phyloP scores from a whole-genome alignment of 768 basidiomycete genomes.

The Suillus variegatus region DNA sequence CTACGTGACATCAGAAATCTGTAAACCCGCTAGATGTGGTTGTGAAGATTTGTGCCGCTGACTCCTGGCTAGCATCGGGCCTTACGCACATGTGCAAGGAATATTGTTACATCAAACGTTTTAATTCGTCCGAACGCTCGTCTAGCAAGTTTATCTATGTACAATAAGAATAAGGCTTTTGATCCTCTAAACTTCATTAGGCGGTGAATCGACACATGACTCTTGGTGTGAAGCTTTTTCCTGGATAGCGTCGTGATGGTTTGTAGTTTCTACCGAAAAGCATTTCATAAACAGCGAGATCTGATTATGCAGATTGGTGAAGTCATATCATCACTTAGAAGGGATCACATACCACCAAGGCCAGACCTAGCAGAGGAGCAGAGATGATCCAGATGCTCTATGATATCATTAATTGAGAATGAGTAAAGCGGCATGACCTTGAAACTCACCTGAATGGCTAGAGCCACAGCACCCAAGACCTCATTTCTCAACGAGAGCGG shows the following conservation, averaged over 20 bases:
- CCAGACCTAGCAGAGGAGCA: conserved; percentile 64
- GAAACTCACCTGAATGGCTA: conserved; percentile 59
- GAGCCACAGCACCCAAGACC: conserved; percentile 55
- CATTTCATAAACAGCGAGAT: conserved; percentile 31
- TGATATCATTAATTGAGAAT: conserved; percentile 17
- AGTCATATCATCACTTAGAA: not conserved
- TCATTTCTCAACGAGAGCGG: conserved; percentile 45
- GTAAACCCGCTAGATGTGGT: not conserved
- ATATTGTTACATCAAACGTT: not conserved
- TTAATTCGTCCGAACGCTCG: not conserved
- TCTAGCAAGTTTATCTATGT: conserved; percentile 11
- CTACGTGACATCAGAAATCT: not conserved
- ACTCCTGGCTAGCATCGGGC: not conserved
- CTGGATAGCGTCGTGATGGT: conserved; percentile 14
- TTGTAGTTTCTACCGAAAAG: conserved; percentile 23
- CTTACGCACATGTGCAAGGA: not conserved
- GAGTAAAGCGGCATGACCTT: conserved; percentile 9
- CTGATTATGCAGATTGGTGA: conserved; percentile 16
- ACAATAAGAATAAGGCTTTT: conserved; percentile 18
- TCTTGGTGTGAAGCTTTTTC: conserved; percentile 21
- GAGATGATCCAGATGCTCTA: conserved; percentile 78
- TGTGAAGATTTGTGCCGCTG: too few relatives aligned
- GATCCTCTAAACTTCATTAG: conserved; percentile 20
- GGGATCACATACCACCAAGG: conserved; percentile 52
- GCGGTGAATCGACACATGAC: conserved; percentile 11